Evolutionary conservation across 345 rosid genomes (phyloP).

Genomic region (Streptanthus diversifolius): DNA sequence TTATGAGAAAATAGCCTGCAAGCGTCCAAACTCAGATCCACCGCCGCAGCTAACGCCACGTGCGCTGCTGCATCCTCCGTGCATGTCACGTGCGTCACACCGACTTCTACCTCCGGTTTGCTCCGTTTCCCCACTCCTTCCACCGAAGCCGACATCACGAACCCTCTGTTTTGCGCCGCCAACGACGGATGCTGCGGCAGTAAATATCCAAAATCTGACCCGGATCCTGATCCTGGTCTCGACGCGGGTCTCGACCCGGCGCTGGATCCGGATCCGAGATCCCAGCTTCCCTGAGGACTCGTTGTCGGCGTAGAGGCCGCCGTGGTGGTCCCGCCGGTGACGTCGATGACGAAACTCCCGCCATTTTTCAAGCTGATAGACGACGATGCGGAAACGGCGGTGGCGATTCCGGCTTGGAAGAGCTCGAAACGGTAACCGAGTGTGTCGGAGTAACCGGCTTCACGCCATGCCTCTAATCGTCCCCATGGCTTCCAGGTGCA

Average conservation of each 20-base stretch:
- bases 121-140: conserved; percentile 51
- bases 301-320: conserved; percentile 52
- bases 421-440: conserved; percentile 81
- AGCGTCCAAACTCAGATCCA: conserved; percentile 96
- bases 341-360: conserved; percentile 75
- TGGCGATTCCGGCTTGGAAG: conserved; percentile 54
- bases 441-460: conserved; percentile 44
- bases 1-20: conserved; percentile 74
- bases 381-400: conserved; percentile 43
- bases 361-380: conserved; percentile 57
- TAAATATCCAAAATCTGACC: conserved; percentile 52
- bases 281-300: conserved; percentile 84
- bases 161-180: conserved; percentile 49
- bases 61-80: conserved; percentile 95
- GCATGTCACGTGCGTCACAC: conserved; percentile 91
- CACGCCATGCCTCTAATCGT: conserved; percentile 90
- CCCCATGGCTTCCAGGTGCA: conserved; percentile 98
- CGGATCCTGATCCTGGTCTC: conserved; percentile 84
- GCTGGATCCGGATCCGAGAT: conserved; percentile 59
- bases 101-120: conserved; percentile 76
- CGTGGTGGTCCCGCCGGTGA: conserved; percentile 44
- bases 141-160: conserved; percentile 86
- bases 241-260: conserved; percentile 54
- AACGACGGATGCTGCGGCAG: conserved; percentile 24
- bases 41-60: conserved; percentile 90